phyloP scores from a whole-genome alignment of 805 yeast genomes.

The Lachancea sp. region DNA sequence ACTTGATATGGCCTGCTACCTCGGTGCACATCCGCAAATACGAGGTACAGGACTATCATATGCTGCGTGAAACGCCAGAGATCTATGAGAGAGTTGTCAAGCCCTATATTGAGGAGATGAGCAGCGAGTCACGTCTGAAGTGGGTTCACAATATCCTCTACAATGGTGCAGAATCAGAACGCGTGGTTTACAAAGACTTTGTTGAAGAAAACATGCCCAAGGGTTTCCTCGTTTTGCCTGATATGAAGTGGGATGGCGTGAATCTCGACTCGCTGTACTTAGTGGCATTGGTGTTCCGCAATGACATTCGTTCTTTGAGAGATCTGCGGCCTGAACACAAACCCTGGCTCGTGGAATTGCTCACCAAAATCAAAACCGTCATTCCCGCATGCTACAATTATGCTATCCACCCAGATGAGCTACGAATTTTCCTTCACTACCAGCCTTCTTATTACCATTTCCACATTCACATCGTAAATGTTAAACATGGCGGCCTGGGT shows the following conservation, averaged over 20 bases:
- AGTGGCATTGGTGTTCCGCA: constrained; percentile 65
- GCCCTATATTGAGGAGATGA: constrained; percentile 72
- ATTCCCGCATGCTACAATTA: constrained; percentile 43
- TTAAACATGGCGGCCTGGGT: constrained; percentile 61
- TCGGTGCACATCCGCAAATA: constrained; percentile 75
- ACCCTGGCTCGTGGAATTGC: constrained; percentile 47
- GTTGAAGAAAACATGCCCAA: constrained; percentile 37
- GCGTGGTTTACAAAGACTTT: constrained; percentile 60
- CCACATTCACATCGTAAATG: constrained; percentile 83
- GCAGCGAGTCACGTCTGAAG: constrained; percentile 62
- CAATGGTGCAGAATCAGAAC: constrained; percentile 78
- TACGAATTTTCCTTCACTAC: constrained; percentile 81
- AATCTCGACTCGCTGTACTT: constrained; percentile 66
- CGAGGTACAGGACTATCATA: constrained; percentile 49
- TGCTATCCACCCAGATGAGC: constrained; percentile 43
- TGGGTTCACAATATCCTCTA: constrained; percentile 87
- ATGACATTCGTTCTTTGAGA: constrained; percentile 65
- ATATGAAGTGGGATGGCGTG: constrained; percentile 92
- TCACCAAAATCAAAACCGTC: constrained; percentile 39
- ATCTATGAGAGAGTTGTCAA: constrained; percentile 53
- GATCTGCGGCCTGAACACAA: constrained; percentile 60
- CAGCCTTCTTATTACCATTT: constrained; percentile 96
- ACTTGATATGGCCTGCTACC: constrained; percentile 84
- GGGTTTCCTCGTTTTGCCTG: constrained; percentile 80
- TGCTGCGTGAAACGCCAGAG: constrained; percentile 76